Evolutionary conservation across 345 rosid genomes (phyloP), one percentile per base, ranked within the genome.

Genomic region (Carallia brachiata): DNA sequence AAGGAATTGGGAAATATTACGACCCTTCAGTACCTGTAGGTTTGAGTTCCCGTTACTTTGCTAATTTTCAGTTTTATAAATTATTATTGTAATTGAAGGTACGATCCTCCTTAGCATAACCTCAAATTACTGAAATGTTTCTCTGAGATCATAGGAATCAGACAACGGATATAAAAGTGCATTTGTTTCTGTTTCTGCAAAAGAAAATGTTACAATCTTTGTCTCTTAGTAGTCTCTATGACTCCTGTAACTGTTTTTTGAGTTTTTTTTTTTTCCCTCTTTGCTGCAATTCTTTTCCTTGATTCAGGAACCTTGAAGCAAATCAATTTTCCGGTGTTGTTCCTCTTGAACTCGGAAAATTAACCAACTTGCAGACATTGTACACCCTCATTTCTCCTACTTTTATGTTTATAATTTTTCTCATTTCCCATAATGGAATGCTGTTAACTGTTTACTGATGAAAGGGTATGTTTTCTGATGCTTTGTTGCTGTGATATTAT

Each of bases 221-320:
- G 13, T 40, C 48, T 27, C 18, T 61, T 64, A 34, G 61, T 50
- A 50, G 54, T 67, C 57, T 72, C 37, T 48, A 52, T 67, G 44
- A 6, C 32, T 37, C 64, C 13, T 40, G 2, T 40, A 9, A 40
- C 50, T 12, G 10, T 44, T 44, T 23, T 4, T 1, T 56, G 32
- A 9, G 34, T 27, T 27, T 56, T 56, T 23, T 23, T 30, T 36
- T 54, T 47, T 53, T 31, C 23, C 4, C 1, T 13, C 50, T 44
- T 13, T 12, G 4, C 50, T 57, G 23, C 27, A 4, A 1, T 34
- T 31, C 28, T 62, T 36, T 66, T 56, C 34, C 39, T 53, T 18
- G 75, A 52, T 63, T n/a, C 79, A 89, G 92, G 78, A 74, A 48
- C 82, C 84, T 89, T 52, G 92, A 86, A 82, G 81, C 84, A 50